Base-by-base conservation (phyloP, 371 early-diverging fungal species). In the Nematocida sp. region DNA sequence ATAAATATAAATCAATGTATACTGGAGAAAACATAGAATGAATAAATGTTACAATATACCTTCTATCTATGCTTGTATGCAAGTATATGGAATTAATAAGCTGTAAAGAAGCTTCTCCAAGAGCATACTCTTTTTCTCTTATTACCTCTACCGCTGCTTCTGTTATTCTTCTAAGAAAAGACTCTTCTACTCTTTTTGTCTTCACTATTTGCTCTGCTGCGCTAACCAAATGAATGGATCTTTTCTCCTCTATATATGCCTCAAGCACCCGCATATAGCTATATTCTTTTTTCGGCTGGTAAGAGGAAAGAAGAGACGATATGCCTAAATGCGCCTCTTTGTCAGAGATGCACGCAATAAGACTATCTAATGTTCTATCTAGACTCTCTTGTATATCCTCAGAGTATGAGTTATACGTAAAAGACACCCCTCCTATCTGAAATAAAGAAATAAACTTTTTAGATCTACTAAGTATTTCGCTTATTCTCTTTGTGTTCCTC, bases 331-430 rank as follows among this genome's bases (percentile, higher is more conserved):
- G 67, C 0, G 45, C 13, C 0, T 55, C 55, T 56, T n/a, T 32
- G 23, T 47, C 25, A 7, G 33, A 25, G 11, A 40, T 1, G 23
- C 47, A 7, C 28, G 11, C 0, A 11, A 56, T 25, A 23, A 67
- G 45, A 33, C n/a, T 28, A 4, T n/a, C 7, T 16, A 67, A 33
- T 20, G 56, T 49, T 11, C 35, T 48, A 25, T 55, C 49, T 26
- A 67, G 33, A 0, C 50, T 26, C 28, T 54, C 35, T 45, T 57
- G 48, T 20, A 67, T 13, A 26, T 18, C 56, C 11, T 67, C 67
- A 23, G 54, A 55, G 36, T 67, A 67, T 0, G 67, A 67, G 26
- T 48, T 25, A 20, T 67, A 67, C n/a, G 67, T 33, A 35, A 30
- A 13, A 25, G 67, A 67, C 4, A 20, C 42, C 13, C 56, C 57